Conservation (phyloP, 2,329 filamentous ascomycete genomes). For the Mollisia scopiformis region DNA sequence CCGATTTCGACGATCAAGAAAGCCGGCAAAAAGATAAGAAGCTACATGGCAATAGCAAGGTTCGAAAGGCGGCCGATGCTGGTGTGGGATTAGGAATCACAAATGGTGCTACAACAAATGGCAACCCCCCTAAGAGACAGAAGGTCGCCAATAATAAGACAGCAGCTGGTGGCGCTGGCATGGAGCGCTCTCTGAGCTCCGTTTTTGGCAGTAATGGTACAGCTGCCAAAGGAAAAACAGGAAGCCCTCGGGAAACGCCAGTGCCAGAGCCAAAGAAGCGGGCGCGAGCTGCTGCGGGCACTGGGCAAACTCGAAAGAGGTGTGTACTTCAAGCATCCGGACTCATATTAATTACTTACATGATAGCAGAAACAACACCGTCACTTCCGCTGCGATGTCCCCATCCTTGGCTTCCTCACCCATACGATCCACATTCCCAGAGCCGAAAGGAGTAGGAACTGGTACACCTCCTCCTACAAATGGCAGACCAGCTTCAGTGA, state of each 20-base stretch:
- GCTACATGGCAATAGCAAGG: constrained; percentile 59
- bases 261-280: constrained; percentile 72
- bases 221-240: constrained; percentile 57
- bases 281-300: constrained; percentile 66
- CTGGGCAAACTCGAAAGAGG: constrained; percentile 80
- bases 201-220: constrained; percentile 52
- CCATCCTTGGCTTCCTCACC: constrained; percentile 78
- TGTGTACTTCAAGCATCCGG: constrained; percentile 43
- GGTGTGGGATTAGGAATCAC: constrained; percentile 68
- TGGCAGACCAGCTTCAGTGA: constrained; percentile 67
- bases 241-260: constrained; percentile 72
- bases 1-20: constrained; percentile 74
- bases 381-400: constrained; percentile 58
- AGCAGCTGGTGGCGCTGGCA: constrained; percentile 50
- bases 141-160: constrained; percentile 73
- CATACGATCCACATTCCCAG: constrained; percentile 69
- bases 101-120: constrained; percentile 53
- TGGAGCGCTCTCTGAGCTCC: constrained; percentile 71
- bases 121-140: constrained; percentile 70
- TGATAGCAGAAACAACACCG: constrained; percentile 46
- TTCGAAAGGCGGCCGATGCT: constrained; percentile 62
- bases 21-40: constrained; percentile 62
- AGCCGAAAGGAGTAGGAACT: constrained; percentile 51
- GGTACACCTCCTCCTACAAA: constrained; percentile 59
- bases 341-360: constrained; percentile 20